A percentile compares a stretch with the other conserved stretches of the same genome.
Evolutionary conservation across 2,329 filamentous ascomycete genomes (phyloP).

Genomic region (Fusarium guadeloupense): DNA sequence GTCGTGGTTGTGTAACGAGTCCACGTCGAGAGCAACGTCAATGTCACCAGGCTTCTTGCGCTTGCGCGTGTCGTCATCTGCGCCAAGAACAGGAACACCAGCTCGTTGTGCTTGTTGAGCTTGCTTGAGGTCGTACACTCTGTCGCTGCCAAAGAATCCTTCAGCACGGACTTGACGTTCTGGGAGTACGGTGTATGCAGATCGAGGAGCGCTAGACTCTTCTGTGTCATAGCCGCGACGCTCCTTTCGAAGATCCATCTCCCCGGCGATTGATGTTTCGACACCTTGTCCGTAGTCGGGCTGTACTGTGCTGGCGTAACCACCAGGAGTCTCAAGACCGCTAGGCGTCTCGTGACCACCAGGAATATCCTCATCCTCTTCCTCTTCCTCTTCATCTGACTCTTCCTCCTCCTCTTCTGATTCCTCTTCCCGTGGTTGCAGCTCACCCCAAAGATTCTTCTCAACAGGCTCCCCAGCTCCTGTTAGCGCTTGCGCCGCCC

Average conservation of each 20-base stretch:
- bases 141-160: constrained; percentile 96
- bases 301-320: constrained; percentile 80
- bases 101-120: constrained; percentile 56
- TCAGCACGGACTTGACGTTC: constrained; percentile 86
- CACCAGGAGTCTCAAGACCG: constrained; percentile 82
- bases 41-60: constrained; percentile 97
- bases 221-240: constrained; percentile 89
- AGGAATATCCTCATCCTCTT: constrained; percentile 67
- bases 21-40: constrained; percentile 89
- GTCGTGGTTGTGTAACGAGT: constrained; percentile 77
- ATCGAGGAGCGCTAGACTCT: constrained; percentile 76
- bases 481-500: constrained; percentile 48
- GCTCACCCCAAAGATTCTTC: constrained; percentile 88
- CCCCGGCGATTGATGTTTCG: constrained; percentile 80
- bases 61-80: constrained; percentile 80
- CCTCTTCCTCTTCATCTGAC: constrained; percentile 74
- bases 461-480: constrained; percentile 80
- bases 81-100: constrained; percentile 77
- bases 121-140: constrained; percentile 84
- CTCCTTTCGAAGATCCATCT: constrained; percentile 89
- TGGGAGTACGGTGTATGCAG: constrained; percentile 88
- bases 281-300: constrained; percentile 78
- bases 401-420: constrained; percentile 79
- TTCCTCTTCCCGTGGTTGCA: constrained; percentile 81
- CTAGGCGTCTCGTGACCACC: constrained; percentile 77